A percentile compares a stretch with the other conserved stretches of the same genome.
Conservation (phyloP, 192 early-diverging fungal genomes). For the Rhizophagus sp. region DNA sequence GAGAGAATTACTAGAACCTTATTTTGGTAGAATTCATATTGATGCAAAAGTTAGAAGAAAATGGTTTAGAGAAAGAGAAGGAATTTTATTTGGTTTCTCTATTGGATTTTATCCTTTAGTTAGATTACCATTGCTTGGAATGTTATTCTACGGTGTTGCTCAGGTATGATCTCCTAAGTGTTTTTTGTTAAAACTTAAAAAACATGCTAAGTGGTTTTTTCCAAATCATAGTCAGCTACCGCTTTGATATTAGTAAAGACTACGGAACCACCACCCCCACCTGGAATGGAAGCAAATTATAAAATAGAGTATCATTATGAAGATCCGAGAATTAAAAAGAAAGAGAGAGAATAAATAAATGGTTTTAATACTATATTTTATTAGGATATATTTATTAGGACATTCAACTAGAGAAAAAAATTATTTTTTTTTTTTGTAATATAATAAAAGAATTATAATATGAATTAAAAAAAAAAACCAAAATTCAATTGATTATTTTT, state of each 20-base stretch:
- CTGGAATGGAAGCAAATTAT: neutral
- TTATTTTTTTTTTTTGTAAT: no score
- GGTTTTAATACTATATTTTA: neutral
- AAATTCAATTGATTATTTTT: no score
- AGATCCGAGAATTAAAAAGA: conserved; percentile 5
- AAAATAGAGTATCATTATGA: conserved; percentile 2
- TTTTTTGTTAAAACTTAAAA: neutral
- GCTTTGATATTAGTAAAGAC: conserved; percentile 27
- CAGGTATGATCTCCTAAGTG: conserved; percentile 40
- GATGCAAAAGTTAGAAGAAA: conserved; percentile 45
- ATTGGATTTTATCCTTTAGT: conserved; percentile 53
- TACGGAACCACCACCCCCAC: conserved; percentile 27
- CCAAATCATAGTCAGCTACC: conserved; percentile 8
- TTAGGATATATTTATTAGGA: no score
- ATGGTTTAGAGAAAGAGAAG: conserved; percentile 60
- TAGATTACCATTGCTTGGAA: conserved; percentile 54
- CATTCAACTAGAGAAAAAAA: no score
- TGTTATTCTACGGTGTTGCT: conserved; percentile 55
- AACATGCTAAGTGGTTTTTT: neutral
- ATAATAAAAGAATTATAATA: neutral
- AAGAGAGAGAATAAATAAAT: neutral
- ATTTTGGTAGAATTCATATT: conserved; percentile 56
- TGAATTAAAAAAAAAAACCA: neutral
- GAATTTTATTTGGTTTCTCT: conserved; percentile 59
- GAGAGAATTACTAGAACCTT: conserved; percentile 64